These are phyloP conservation scores for Phallus indusiatus DNA, from an alignment of 768 basidiomycete genomes.

Conservation along the genomic window DNA sequence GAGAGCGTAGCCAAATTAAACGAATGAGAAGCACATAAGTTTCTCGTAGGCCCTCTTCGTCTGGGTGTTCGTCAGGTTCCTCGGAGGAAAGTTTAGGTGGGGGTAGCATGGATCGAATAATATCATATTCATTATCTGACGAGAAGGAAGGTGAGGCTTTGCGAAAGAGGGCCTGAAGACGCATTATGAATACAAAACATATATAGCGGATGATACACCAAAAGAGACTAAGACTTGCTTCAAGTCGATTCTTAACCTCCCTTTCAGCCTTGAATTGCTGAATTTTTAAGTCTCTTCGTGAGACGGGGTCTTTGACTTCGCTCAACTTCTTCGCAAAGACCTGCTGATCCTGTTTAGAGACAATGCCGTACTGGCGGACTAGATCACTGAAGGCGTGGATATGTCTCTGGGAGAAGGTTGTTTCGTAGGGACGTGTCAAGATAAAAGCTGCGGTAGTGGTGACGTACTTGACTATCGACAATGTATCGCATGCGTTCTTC, in stretches of 20 bases:
- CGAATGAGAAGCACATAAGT: constrained; percentile 62
- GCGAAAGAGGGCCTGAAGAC: constrained; percentile 43
- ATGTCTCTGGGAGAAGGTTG: constrained; percentile 32
- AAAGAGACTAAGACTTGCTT: constrained; percentile 35
- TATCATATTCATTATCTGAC: constrained; percentile 44
- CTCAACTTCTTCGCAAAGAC: constrained; percentile 42
- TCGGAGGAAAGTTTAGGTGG: constrained; percentile 13
- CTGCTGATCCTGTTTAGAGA: constrained; percentile 49
- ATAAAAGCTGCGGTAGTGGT: neutral
- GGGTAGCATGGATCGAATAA: constrained; percentile 56
- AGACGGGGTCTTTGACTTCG: constrained; percentile 51
- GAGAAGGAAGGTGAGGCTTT: constrained; percentile 32
- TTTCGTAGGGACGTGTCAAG: constrained; percentile 3
- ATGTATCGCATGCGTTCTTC: constrained; percentile 51
- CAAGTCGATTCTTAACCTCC: constrained; percentile 58
- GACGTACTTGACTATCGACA: constrained; percentile 46
- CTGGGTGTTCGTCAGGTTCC: constrained; percentile 37
- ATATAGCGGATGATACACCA: no score
- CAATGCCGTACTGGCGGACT: constrained; percentile 57
- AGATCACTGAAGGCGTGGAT: constrained; percentile 36
- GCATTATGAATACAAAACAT: neutral
- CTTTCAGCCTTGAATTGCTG: constrained; percentile 84
- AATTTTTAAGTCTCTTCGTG: constrained; percentile 81
- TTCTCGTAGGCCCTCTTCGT: constrained; percentile 59
- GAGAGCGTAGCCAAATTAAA: constrained; percentile 60